Conservation (phyloP, 208 protist species). For the Kentomonas sorsogonicus region DNA sequence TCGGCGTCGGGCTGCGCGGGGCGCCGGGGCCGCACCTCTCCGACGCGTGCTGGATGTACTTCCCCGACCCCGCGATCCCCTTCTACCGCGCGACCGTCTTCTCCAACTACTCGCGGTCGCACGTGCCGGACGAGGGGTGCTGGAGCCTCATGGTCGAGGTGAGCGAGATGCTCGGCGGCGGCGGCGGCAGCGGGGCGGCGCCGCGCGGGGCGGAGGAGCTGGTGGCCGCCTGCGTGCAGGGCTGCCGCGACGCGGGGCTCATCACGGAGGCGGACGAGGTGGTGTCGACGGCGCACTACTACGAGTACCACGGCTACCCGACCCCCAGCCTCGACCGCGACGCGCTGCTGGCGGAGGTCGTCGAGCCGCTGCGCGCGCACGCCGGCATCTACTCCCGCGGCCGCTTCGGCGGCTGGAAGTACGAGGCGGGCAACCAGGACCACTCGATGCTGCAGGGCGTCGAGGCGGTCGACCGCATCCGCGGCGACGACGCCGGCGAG, state of each 20-base stretch:
- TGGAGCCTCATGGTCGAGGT: slow-evolving; percentile 77
- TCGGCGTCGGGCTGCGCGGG: slow-evolving; percentile 67
- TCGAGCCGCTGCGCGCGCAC: slow-evolving; percentile 23
- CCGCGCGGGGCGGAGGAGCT: slow-evolving; percentile 28
- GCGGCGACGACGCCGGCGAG: too few relatives aligned
- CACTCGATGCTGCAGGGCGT: slow-evolving; percentile 67
- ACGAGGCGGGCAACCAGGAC: slow-evolving; percentile 73
- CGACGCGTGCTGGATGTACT: slow-evolving; percentile 75
- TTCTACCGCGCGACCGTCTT: slow-evolving; percentile 81
- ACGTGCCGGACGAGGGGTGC: slow-evolving; percentile 44
- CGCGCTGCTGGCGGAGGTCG: slow-evolving; percentile 36
- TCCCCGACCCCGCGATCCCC: slow-evolving; percentile 48
- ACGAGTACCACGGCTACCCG: slow-evolving; percentile 70
- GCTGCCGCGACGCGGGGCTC: slow-evolving; percentile 25
- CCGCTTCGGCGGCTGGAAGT: slow-evolving; percentile 73
- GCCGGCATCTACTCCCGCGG: slow-evolving; percentile 61
- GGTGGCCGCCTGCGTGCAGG: slow-evolving; percentile 46
- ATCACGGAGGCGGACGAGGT: slow-evolving; percentile 37
- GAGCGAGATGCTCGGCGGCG: slow-evolving; percentile 28
- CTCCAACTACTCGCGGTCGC: slow-evolving; percentile 58
- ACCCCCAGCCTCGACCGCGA: slow-evolving; percentile 58
- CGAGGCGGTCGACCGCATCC: slow-evolving; percentile 39
- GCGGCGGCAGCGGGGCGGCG: slow-evolving; percentile 13
- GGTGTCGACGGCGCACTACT: slow-evolving; percentile 43
- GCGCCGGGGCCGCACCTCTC: slow-evolving; percentile 31